Evolutionary conservation across 192 early-diverging fungal species (phyloP), one percentile per base, ranked within the genome.

Genomic region (Cladochytrium replicatum): DNA sequence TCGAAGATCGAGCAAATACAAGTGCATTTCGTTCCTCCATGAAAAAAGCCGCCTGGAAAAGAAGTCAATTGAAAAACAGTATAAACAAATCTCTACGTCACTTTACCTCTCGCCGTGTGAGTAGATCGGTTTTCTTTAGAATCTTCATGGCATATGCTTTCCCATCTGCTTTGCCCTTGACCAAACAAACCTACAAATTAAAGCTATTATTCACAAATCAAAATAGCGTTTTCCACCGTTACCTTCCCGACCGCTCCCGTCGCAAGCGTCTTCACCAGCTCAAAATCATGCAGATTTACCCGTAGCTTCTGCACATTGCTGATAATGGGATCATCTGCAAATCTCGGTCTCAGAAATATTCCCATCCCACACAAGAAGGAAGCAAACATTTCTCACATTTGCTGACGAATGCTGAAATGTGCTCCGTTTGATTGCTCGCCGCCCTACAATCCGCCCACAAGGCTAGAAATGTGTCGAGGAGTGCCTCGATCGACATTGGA

Each of bases 1-100:
- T 29, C 6, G 72, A 75, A 8, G 50, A 31, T 31, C 65, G 61
- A 6, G 62, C 58, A 60, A 85, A 74, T 8, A 82, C 80, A 24
- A 90, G 57, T 1, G 84, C 83, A 23, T 87, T 69, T 24, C 83
- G 69, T 44, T 90, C 87, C 54, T 92, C 89, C 80, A 92, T 84
- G 42, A 88, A 92, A 52, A 87, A 83, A 6, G 81, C 82, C 49
- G 88, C 84, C 87, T 89, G 72, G 32, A 47, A n/a, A n/a, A n/a
- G n/a, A n/a, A n/a, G n/a, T n/a, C n/a, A n/a, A n/a, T n/a, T n/a
- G n/a, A n/a, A n/a, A n/a, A n/a, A n/a, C n/a, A n/a, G n/a, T n/a
- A 42, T 48, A 19, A 28, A n/a, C n/a, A n/a, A n/a, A n/a, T n/a
- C n/a, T n/a, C n/a, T n/a, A n/a, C n/a, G n/a, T n/a, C n/a, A n/a